phyloP scores from a whole-genome alignment of 129 eudicot genomes.

The Heracleum sosnowskyi region DNA sequence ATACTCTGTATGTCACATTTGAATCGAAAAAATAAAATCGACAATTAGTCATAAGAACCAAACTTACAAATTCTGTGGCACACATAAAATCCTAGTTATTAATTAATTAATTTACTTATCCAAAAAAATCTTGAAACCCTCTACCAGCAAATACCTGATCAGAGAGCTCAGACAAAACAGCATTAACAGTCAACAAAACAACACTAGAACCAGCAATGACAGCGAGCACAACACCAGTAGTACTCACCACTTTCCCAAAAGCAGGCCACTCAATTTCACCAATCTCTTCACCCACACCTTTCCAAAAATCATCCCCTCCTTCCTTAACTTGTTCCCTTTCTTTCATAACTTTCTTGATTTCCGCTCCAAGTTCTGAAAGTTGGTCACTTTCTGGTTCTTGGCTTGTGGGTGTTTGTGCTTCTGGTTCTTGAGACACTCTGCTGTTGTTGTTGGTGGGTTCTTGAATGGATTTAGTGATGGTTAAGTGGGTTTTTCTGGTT shows the following conservation, averaged over 20 bases:
- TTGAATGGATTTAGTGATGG: slow-evolving; percentile 20
- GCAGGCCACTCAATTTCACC: slow-evolving; percentile 83
- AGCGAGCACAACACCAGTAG: slow-evolving; percentile 75
- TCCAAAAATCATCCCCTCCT: slow-evolving; percentile 23
- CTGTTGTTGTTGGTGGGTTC: slow-evolving; percentile 5
- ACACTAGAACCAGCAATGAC: slow-evolving; percentile 86
- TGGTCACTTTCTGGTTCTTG: slow-evolving; percentile 18
- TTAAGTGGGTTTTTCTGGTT: neutral
- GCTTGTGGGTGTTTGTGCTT: slow-evolving; percentile 1
- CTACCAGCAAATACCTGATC: slow-evolving; percentile 73
- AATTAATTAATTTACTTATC: slow-evolving; percentile 10
- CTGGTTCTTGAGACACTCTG: slow-evolving; percentile 5
- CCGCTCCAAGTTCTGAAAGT: slow-evolving; percentile 43
- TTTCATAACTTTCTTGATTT: slow-evolving; percentile 61
- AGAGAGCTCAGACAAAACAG: slow-evolving; percentile 84
- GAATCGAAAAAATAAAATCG: neutral
- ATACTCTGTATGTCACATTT: too few species aligned
- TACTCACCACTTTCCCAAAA: slow-evolving; percentile 59
- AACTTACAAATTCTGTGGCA: neutral
- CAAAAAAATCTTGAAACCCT: slow-evolving; percentile 86
- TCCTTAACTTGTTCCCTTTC: slow-evolving; percentile 32
- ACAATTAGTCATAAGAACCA: neutral
- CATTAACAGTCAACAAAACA: slow-evolving; percentile 84
- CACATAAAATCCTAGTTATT: neutral
- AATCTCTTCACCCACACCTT: slow-evolving; percentile 73